phyloP scores from a whole-genome alignment of 2,329 filamentous ascomycete genomes.

The Penicillium sp. region DNA sequence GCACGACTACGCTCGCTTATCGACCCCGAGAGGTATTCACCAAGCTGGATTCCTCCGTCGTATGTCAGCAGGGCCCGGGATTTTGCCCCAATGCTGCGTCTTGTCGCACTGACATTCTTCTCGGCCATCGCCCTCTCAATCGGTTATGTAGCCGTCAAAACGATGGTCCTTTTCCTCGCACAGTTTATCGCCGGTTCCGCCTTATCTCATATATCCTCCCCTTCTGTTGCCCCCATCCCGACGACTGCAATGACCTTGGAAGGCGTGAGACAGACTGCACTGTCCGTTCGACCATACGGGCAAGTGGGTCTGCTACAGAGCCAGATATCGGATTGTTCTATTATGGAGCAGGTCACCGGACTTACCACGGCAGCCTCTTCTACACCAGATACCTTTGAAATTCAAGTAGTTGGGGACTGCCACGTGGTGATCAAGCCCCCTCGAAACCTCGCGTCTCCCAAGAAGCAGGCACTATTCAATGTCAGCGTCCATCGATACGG shows the following conservation, averaged over 20 bases:
- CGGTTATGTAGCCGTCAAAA: conserved; percentile 30
- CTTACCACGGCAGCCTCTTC: conserved; percentile 22
- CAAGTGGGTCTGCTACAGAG: conserved; percentile 17
- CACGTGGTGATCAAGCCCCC: conserved; percentile 52
- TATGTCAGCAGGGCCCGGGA: conserved; percentile 21
- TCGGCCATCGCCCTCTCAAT: conserved; percentile 28
- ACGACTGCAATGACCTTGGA: conserved; percentile 21
- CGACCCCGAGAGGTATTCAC: conserved; percentile 25
- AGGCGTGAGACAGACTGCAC: conserved; percentile 21
- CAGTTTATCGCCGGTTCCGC: conserved; percentile 25
- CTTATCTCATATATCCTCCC: conserved; percentile 18
- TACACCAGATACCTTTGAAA: conserved; percentile 43
- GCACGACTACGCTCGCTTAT: conserved; percentile 12
- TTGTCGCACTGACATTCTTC: conserved; percentile 27
- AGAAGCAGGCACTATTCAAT: conserved; percentile 46
- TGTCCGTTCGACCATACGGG: conserved; percentile 21
- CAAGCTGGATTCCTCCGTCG: conserved; percentile 22
- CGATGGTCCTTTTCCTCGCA: conserved; percentile 22
- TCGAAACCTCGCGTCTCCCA: conserved; percentile 38
- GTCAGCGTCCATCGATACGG: conserved; percentile 47
- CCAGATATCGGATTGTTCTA: conserved; percentile 17
- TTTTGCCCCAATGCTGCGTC: conserved; percentile 25
- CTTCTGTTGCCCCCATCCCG: conserved; percentile 15
- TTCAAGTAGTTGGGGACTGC: conserved; percentile 52
- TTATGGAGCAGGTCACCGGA: conserved; percentile 24